These are phyloP conservation scores for Prunus fruticosa DNA, from an alignment of 306 rosid genomes.

Conservation along the genomic window DNA sequence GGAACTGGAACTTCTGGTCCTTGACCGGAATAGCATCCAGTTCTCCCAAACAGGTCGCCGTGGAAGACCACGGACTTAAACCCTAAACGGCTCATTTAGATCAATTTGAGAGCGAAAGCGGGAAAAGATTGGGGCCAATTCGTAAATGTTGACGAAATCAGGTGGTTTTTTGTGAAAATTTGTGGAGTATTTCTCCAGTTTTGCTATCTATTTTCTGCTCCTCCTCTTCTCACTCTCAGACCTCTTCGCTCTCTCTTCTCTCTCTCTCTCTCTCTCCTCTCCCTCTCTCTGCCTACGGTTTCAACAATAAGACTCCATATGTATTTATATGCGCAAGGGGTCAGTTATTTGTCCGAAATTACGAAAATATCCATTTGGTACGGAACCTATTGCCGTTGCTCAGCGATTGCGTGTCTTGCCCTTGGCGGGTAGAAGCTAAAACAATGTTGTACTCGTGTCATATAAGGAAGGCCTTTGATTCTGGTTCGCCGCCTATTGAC, in stretches of 20 bases:
- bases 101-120: not conserved
- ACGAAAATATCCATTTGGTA: conserved; percentile 1
- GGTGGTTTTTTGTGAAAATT: not conserved
- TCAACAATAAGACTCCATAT: not conserved
- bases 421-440: not conserved
- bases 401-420: not conserved
- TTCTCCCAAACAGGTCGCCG: conserved; percentile 75
- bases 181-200: no score
- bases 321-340: conserved; percentile 3
- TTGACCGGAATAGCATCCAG: conserved; percentile 59
- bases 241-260: not conserved
- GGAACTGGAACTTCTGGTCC: not conserved
- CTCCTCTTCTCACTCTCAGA: not conserved
- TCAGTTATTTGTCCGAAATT: not conserved
- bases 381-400: not conserved
- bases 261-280: conserved; percentile 1
- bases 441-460: conserved; percentile 8
- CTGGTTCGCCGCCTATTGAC: not conserved
- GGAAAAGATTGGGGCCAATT: not conserved
- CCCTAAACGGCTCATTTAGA: conserved; percentile 79
- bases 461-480: not conserved
- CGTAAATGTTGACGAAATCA: conserved; percentile 29
- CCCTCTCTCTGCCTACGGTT: conserved; percentile 9
- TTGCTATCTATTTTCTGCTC: no score
- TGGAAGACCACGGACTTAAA: conserved; percentile 73